Base-by-base conservation (phyloP, 805 yeast species). In the Ogataea wickerhamii region DNA sequence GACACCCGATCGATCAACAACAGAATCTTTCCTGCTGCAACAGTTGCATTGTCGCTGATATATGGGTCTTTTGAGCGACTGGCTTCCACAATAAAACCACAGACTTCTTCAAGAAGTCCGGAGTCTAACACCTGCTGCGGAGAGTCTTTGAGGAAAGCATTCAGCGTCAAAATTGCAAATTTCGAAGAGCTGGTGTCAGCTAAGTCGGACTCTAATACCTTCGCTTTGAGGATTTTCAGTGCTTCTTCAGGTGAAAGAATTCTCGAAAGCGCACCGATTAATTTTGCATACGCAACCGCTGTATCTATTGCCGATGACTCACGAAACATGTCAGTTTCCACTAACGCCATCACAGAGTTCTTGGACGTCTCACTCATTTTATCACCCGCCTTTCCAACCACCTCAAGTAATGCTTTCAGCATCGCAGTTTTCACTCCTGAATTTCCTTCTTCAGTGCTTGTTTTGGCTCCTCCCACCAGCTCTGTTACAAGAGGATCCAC, bases 401-500 rank as follows among this genome's bases (percentile, higher is more conserved):
- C 93, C 56, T 86, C 95, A 36, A 83, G 67, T 52, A 91, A 67
- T 0, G 95, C 97, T 52, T 78, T 78, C 52, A 88, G 69, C 83
- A 89, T 85, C 0, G 97, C 86, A 8, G 86, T 76, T 51, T 84
- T 84, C 18, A 88, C 88, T 37, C 87, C 91, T 31, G 65, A 64
- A 43, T 77, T 80, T 28, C 47, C 57, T 11, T 45, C 38, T 11
- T 60, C 63, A n/a, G 71, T 68, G 16, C 85, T 70, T 41, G 70
- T 68, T 52, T 76, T 82, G 11, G 87, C 86, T 37, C 93, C 93
- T 31, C 77, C 63, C 11, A 88, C 80, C 44, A 89, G 71, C 57
- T 91, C 98, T 28, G 85, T 73, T 5, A 88, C 87, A 39, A 91
- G 73, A 3, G 97, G 95, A 60, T 91, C 98, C 38, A 91, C 89